Conservation (phyloP, 495 filamentous ascomycete species). For the Friedmanniomyces endolithicus region DNA sequence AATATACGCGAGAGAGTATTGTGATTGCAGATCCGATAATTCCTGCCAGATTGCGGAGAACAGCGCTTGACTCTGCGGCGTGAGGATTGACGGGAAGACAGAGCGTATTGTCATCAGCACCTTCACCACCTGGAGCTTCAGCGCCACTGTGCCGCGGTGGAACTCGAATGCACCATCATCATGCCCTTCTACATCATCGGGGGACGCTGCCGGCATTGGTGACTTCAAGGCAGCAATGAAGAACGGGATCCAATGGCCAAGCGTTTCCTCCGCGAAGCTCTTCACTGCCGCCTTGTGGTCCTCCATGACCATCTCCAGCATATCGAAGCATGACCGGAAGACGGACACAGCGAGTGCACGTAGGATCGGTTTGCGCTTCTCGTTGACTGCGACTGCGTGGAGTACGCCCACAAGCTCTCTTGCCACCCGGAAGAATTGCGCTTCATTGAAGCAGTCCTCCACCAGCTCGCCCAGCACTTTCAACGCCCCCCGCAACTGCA, state of each 20-base stretch:
- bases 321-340: slow-evolving; percentile 83
- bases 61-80: slow-evolving; percentile 61
- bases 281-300: slow-evolving; percentile 75
- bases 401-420: slow-evolving; percentile 69
- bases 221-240: slow-evolving; percentile 61
- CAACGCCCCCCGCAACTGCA: slow-evolving; percentile 76
- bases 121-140: slow-evolving; percentile 84
- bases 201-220: slow-evolving; percentile 51
- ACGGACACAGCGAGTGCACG: slow-evolving; percentile 76
- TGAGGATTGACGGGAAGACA: slow-evolving; percentile 70
- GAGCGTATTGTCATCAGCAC: slow-evolving; percentile 75
- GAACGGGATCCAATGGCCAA: slow-evolving; percentile 77
- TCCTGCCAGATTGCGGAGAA: slow-evolving; percentile 84
- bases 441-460: slow-evolving; percentile 81
- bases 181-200: slow-evolving; percentile 43
- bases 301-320: slow-evolving; percentile 88
- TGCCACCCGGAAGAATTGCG: slow-evolving; percentile 84
- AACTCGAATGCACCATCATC: slow-evolving; percentile 33
- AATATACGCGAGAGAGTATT: slow-evolving; percentile 74
- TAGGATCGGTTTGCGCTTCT: slow-evolving; percentile 56
- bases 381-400: slow-evolving; percentile 67
- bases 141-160: slow-evolving; percentile 61
- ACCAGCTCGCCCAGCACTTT: slow-evolving; percentile 81
- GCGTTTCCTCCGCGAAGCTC: slow-evolving; percentile 72
- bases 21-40: slow-evolving; percentile 51